Conservation (phyloP, 371 early-diverging fungal species). For the Nematocida displodere region DNA sequence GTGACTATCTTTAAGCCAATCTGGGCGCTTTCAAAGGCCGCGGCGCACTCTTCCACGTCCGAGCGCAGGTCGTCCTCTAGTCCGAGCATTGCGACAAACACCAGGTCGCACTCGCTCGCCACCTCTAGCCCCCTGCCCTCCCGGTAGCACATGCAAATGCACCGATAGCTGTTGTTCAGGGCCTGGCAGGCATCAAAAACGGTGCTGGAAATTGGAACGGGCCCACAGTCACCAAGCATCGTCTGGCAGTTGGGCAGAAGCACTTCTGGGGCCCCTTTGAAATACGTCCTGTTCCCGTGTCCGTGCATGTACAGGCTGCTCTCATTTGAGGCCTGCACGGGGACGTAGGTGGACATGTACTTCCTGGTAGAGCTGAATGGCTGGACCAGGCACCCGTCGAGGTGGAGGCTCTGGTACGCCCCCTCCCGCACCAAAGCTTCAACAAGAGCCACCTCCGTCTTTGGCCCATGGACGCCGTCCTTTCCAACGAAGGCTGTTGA, state of each 20-base stretch:
- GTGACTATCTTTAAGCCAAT: conserved; percentile 93
- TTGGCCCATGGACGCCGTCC: conserved; percentile 69
- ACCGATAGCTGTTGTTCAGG: neutral
- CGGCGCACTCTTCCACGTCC: conserved; percentile 76
- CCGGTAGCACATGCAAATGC: conserved; percentile 65
- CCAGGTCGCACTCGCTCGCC: conserved; percentile 73
- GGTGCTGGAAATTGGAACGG: neutral
- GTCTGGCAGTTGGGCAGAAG: conserved; percentile 4
- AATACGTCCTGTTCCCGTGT: neutral
- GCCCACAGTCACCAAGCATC: neutral
- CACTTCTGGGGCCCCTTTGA: conserved; percentile 85
- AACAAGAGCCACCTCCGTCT: conserved; percentile 76
- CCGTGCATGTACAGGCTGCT: neutral
- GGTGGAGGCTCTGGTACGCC: conserved; percentile 58
- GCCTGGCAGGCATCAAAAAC: neutral
- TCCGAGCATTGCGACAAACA: conserved; percentile 80
- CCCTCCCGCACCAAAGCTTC: conserved; percentile 68
- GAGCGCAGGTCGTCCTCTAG: conserved; percentile 91
- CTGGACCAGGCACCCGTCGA: neutral
- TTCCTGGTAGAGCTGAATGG: conserved; percentile 74
- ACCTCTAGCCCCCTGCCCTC: conserved; percentile 67
- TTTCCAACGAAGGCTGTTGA: conserved; percentile 76
- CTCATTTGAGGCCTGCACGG: neutral
- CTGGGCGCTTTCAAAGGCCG: conserved; percentile 77
- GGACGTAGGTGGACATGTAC: conserved; percentile 71